A percentile compares a stretch with the other conserved stretches of the same genome.
These are phyloP conservation scores for Phymatotrichopsis omnivora DNA, from an alignment of 2,329 filamentous ascomycete species.

Conservation along the genomic window DNA sequence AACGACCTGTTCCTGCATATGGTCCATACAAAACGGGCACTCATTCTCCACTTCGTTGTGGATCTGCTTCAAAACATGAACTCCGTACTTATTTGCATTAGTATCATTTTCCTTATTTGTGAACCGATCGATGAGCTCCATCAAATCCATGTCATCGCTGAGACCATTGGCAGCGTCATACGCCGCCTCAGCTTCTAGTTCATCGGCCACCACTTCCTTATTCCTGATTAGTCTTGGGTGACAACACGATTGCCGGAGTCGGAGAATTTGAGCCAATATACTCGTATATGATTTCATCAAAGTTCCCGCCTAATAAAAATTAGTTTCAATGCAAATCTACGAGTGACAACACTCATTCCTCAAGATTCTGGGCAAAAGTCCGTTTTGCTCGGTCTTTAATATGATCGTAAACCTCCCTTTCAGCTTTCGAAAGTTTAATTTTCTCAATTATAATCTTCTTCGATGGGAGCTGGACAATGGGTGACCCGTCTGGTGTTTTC, in stretches of 20 bases:
- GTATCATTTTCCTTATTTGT: conserved; percentile 55
- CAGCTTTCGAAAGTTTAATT: conserved; percentile 72
- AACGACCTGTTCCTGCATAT: conserved; percentile 88
- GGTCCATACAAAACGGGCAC: conserved; percentile 93
- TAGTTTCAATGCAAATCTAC: neutral
- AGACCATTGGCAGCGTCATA: conserved; percentile 72
- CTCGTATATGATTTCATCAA: conserved; percentile 92
- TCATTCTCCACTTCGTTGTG: conserved; percentile 79
- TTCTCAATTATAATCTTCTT: conserved; percentile 77
- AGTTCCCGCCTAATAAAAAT: conserved; percentile 55
- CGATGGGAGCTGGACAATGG: conserved; percentile 69
- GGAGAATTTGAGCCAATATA: conserved; percentile 91
- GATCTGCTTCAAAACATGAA: conserved; percentile 82
- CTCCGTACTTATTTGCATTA: conserved; percentile 61
- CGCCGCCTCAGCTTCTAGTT: conserved; percentile 67
- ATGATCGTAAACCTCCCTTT: conserved; percentile 85
- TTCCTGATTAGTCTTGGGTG: conserved; percentile 86
- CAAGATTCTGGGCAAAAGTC: conserved; percentile 75
- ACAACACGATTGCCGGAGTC: conserved; percentile 86
- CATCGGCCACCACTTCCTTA: conserved; percentile 71
- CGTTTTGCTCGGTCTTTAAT: conserved; percentile 75
- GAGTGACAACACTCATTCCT: conserved; percentile 35
- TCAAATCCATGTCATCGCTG: conserved; percentile 91
- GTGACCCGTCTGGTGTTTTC: conserved; percentile 80
- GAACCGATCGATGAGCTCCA: conserved; percentile 75